Percentiles rank a stretch among this genome's conserved stretches.
These are phyloP conservation scores for Colletotrichum sp. DNA, from an alignment of 2,329 filamentous ascomycete genomes.

Conservation along the genomic window DNA sequence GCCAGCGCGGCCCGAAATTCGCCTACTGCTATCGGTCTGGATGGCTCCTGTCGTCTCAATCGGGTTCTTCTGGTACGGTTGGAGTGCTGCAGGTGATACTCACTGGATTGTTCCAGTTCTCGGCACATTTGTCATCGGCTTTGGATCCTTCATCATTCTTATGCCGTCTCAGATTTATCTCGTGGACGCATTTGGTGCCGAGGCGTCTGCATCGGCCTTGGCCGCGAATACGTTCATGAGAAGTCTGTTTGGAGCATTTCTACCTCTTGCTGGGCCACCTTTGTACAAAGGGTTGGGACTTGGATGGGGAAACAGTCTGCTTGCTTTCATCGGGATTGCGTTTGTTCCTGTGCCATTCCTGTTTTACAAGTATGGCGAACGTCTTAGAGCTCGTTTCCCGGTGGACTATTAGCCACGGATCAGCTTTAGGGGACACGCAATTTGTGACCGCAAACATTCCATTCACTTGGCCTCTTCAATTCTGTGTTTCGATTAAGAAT, in stretches of 20 bases:
- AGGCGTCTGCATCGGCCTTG: background rate
- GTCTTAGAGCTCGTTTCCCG: background rate
- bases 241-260: slow-evolving; percentile 13
- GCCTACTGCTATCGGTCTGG: background rate
- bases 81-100: slow-evolving; percentile 53
- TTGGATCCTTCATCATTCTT: slow-evolving; percentile 50
- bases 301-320: slow-evolving; percentile 24
- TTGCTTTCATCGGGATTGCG: slow-evolving; percentile 18
- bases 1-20: background rate
- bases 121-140: slow-evolving; percentile 56
- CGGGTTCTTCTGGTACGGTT: slow-evolving; percentile 64
- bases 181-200: slow-evolving; percentile 31
- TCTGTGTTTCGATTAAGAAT: background rate
- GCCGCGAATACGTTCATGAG: slow-evolving; percentile 1
- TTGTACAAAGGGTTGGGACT: slow-evolving; percentile 18
- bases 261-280: slow-evolving; percentile 13
- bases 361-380: slow-evolving; percentile 5
- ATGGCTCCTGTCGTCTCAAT: slow-evolving; percentile 22
- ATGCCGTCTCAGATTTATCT: slow-evolving; percentile 16
- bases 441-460: background rate
- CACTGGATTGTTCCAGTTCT: slow-evolving; percentile 68
- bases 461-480: background rate
- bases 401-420: background rate
- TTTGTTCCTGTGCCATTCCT: slow-evolving; percentile 9
- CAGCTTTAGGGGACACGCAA: background rate